Percentiles rank a stretch among this genome's conserved stretches.
These are phyloP conservation scores for Papiliotrema nemorosa DNA, from an alignment of 1,284 basidiomycete species.

Conservation along the genomic window DNA sequence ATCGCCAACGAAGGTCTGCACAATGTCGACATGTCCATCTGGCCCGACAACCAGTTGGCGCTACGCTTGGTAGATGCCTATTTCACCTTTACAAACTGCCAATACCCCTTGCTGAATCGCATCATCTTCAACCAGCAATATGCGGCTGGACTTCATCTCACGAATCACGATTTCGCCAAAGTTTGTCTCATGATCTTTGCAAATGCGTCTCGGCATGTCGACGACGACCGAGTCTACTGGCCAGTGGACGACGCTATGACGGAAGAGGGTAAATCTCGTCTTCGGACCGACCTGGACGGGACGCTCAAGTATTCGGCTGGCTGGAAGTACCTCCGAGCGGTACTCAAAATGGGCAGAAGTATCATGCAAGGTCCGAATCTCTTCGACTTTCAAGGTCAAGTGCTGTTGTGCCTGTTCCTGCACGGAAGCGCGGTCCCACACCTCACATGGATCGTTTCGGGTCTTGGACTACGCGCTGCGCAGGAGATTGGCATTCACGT, in stretches of 20 bases:
- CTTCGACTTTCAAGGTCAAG: conserved; percentile 68
- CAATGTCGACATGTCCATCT: conserved; percentile 38
- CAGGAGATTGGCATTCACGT: conserved; percentile 49
- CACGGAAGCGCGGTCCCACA: conserved; percentile 65
- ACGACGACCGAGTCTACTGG: conserved; percentile 60
- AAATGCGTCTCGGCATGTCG: conserved; percentile 63
- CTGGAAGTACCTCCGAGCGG: conserved; percentile 70
- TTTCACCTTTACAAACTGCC: conserved; percentile 61
- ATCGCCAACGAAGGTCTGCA: conserved; percentile 37
- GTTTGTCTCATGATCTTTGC: conserved; percentile 72
- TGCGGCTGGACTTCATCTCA: conserved; percentile 58
- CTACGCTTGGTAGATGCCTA: conserved; percentile 62
- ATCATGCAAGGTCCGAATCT: conserved; percentile 60
- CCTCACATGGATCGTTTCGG: conserved; percentile 67
- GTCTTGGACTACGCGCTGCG: conserved; percentile 65
- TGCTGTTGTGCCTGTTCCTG: conserved; percentile 48
- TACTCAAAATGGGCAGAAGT: conserved; percentile 56
- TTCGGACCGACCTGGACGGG: conserved; percentile 39
- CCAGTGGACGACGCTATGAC: conserved; percentile 40
- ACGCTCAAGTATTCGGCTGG: conserved; percentile 58
- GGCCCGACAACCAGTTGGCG: conserved; percentile 58
- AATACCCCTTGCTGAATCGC: conserved; percentile 71
- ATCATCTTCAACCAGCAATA: conserved; percentile 67
- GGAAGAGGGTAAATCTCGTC: conserved; percentile 39
- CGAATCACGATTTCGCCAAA: conserved; percentile 62